Evolutionary conservation across 495 filamentous ascomycete genomes (phyloP), one percentile per base, ranked within the genome.

Genomic region (Alectoria sarmentosa): DNA sequence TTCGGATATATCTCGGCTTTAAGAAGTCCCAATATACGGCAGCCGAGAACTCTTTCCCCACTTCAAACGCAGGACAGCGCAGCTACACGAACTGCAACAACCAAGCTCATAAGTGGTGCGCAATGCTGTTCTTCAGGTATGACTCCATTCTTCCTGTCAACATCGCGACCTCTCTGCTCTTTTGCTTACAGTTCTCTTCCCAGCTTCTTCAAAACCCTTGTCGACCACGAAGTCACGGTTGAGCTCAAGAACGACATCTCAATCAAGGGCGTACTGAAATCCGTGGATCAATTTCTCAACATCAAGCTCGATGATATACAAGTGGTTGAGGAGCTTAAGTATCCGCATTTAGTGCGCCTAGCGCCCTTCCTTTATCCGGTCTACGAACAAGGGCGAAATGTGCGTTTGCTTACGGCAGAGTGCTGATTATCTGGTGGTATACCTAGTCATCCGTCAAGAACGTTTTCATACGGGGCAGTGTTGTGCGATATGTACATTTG

Each of bases 181-280:
- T 41, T 6, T 10, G 23, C 42, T 42, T 3, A 42, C 6, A 13
- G 26, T 28, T 39, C 7, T n/a, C 32, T 37, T 39, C 41, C 30
- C 69, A 97, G 95, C 79, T 98, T 98, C 84, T 98, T 98, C 87
- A 98, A 98, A 77, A 98, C 94, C 63, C 90, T 98, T 70, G 94
- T 96, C 73, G 94, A 97, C 82, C 90, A 96, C 74, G 87, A 93
- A 79, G 85, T 90, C 61, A 98, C 91, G 46, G 91, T 98, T 76
- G 94, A 98, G 78, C 90, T 98, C 76, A 98, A 98, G 79, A 98
- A 98, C 76, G 94, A 98, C 77, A 93, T 98, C 67, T 89, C 90
- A 70, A 96, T 98, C 74, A 88, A 89, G 65, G 94, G 94, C 65
- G 92, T 86, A 28, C 84, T 98, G 66, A 98, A 97, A 80, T 92